A percentile compares a stretch with the other conserved stretches of the same genome.
phyloP scores from a whole-genome alignment of 805 yeast species.

The Yarrowia porcina region DNA sequence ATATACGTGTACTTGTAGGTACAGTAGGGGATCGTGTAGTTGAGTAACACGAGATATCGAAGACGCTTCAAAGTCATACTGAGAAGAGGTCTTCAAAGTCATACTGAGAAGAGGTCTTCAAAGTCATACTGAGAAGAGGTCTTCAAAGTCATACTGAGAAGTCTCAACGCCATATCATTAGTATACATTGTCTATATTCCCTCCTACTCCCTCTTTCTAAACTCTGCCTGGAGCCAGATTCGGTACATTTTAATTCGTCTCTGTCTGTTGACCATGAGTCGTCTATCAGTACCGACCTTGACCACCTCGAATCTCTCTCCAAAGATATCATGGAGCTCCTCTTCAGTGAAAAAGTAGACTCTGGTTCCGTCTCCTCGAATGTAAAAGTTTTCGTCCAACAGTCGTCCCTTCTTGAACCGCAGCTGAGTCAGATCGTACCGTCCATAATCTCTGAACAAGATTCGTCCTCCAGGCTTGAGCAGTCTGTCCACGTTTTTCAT shows the following conservation, averaged over 20 bases:
- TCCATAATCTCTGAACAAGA: constrained; percentile 90
- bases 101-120: no score
- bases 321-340: constrained; percentile 76
- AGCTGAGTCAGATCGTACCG: constrained; percentile 95
- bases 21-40: no score
- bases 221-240: constrained; percentile 94
- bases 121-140: no score
- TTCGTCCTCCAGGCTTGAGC: constrained; percentile 89
- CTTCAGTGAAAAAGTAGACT: constrained; percentile 95
- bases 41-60: no score
- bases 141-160: no score
- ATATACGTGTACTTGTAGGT: no score
- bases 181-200: not conserved
- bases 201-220: constrained; percentile 37
- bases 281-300: constrained; percentile 82
- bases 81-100: no score
- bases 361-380: constrained; percentile 98
- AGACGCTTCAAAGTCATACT: no score
- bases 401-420: constrained; percentile 81
- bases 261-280: constrained; percentile 87
- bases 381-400: constrained; percentile 88
- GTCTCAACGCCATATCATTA: no score
- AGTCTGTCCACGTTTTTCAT: constrained; percentile 63
- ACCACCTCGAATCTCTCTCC: constrained; percentile 60
- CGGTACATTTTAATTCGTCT: constrained; percentile 92